Conservation (phyloP, 345 rosid species). For the Theobroma cacao region DNA sequence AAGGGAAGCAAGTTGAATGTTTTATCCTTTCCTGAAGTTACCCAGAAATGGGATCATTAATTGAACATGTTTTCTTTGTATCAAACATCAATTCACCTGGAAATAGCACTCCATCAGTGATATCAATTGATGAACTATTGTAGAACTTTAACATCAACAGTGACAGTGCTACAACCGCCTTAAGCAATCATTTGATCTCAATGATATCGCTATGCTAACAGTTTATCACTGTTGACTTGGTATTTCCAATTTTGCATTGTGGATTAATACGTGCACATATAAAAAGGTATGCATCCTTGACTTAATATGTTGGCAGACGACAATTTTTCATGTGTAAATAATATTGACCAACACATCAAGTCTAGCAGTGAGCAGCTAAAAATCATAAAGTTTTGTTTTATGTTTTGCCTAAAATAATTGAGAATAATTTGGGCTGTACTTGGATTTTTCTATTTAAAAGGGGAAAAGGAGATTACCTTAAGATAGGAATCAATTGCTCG, state of each 20-base stretch:
- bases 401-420: too few species aligned
- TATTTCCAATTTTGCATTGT: background rate
- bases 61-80: background rate
- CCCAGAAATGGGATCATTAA: too few species aligned
- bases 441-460: background rate
- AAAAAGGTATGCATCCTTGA: too few species aligned
- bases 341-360: too few species aligned
- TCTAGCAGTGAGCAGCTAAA: too few species aligned
- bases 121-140: background rate
- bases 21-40: too few species aligned
- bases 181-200: background rate
- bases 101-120: background rate
- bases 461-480: slow-evolving; percentile 39
- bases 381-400: too few species aligned
- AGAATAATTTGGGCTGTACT: background rate
- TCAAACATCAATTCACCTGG: background rate
- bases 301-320: too few species aligned
- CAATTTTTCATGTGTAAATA: too few species aligned
- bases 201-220: background rate
- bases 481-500: slow-evolving; percentile 95
- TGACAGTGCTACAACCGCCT: background rate
- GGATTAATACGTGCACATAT: background rate
- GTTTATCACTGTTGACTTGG: too few species aligned
- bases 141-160: background rate
- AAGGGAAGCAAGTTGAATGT: too few species aligned